Conservation (phyloP, 257 asterid genomes). For the Solanum sparsipilum region DNA sequence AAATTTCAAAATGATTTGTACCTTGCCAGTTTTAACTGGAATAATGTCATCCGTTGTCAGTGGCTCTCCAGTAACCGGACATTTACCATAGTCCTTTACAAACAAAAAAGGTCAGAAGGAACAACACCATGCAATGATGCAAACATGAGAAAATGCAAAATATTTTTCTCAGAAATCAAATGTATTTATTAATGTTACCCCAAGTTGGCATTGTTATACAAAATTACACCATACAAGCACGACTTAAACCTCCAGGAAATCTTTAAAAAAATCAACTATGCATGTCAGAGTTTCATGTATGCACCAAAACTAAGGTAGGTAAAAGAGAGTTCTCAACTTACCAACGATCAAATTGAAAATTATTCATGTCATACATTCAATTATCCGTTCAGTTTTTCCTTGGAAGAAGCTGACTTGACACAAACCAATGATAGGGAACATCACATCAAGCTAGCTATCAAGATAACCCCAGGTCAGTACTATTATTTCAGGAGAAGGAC, state of each 20-base stretch:
- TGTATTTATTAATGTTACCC: not conserved
- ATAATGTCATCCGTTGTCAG: conserved; percentile 68
- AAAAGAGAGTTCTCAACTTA: not conserved
- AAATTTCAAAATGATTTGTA: not conserved
- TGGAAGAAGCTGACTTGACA: not conserved
- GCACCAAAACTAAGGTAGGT: not conserved
- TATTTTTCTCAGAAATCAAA: not conserved
- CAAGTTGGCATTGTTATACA: not conserved
- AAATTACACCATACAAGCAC: not conserved
- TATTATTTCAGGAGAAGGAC: no score
- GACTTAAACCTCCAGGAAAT: not conserved
- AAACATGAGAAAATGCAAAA: not conserved
- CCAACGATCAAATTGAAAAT: not conserved
- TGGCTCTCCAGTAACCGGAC: conserved; percentile 91
- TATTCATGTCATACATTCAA: not conserved
- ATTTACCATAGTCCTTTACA: conserved; percentile 79
- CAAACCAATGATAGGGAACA: not conserved
- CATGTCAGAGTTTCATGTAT: not conserved
- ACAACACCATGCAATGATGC: not conserved
- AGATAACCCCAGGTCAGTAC: not conserved
- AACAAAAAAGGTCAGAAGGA: not conserved
- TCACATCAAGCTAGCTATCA: not conserved
- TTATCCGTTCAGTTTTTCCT: not conserved
- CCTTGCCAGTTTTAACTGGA: conserved; percentile 84
- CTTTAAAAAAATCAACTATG: not conserved